A percentile compares a stretch with the other conserved stretches of the same genome.
Evolutionary conservation across 2,329 filamentous ascomycete genomes (phyloP).

Genomic region (Penicillium sp.): DNA sequence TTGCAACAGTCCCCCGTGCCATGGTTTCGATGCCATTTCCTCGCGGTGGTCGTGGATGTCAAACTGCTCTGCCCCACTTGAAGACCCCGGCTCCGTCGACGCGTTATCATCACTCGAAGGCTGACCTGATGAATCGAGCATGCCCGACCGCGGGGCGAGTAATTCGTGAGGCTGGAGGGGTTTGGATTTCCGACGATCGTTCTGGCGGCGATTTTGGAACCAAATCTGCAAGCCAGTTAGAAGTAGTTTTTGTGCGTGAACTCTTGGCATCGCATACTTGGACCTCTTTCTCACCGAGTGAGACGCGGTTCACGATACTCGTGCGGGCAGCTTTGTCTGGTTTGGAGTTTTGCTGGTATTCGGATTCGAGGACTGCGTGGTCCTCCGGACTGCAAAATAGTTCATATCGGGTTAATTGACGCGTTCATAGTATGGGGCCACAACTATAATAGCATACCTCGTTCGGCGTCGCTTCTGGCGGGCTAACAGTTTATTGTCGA

Average conservation of each 20-base stretch:
- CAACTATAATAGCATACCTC: conserved; percentile 40
- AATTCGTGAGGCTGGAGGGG: conserved; percentile 72
- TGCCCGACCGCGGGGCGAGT: conserved; percentile 33
- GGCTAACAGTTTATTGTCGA: conserved; percentile 52
- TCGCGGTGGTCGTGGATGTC: conserved; percentile 18
- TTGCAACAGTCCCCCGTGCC: conserved; percentile 19
- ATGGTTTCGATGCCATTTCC: conserved; percentile 15
- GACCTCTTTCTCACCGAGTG: conserved; percentile 88
- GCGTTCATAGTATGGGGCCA: conserved; percentile 11
- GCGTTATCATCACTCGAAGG: conserved; percentile 24
- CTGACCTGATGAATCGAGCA: conserved; percentile 23
- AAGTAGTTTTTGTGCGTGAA: conserved; percentile 22
- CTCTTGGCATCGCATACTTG: conserved; percentile 56
- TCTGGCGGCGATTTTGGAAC: conserved; percentile 94
- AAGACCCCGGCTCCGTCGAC: conserved; percentile 23
- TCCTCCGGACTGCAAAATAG: conserved; percentile 63
- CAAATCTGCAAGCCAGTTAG: conserved; percentile 59
- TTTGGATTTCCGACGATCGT: conserved; percentile 78
- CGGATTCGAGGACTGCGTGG: conserved; percentile 76
- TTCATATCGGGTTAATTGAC: conserved; percentile 11
- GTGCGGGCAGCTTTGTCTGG: conserved; percentile 82
- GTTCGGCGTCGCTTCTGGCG: conserved; percentile 55
- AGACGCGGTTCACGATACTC: conserved; percentile 73
- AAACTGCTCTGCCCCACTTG: conserved; percentile 24
- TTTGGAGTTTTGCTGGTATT: conserved; percentile 76